Evolutionary conservation across 257 asterid genomes (phyloP).

Genomic region (Thymus mandschuricus): DNA sequence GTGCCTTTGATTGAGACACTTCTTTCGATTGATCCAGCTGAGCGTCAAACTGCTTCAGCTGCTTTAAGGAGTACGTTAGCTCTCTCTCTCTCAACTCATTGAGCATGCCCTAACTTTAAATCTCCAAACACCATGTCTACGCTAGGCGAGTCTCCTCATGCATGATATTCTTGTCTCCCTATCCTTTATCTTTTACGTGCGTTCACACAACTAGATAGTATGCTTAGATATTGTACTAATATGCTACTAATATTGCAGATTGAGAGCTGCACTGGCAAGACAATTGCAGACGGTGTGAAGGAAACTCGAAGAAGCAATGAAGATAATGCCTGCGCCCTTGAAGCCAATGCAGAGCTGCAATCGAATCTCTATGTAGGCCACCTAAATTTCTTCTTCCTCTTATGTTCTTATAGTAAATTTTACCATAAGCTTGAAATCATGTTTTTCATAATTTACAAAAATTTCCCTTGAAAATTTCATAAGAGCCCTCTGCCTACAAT

Average conservation of each 20-base stretch:
- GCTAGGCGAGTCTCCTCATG: too few species aligned
- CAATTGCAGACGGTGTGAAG: constrained; percentile 37
- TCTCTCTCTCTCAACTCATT: constrained; percentile 8
- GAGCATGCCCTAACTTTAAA: too few species aligned
- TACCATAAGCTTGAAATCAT: constrained; percentile 1
- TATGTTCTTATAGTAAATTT: too few species aligned
- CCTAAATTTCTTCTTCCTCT: constrained; percentile 16
- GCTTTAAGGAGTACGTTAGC: constrained; percentile 56
- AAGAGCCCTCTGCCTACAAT: too few species aligned
- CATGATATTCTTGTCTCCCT: too few species aligned
- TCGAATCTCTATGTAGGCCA: constrained; percentile 38
- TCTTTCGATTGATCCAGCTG: constrained; percentile 55
- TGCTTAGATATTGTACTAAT: too few species aligned
- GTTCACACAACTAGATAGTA: too few species aligned
- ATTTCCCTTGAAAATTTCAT: not conserved
- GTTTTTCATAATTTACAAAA: not conserved
- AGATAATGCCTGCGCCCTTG: constrained; percentile 41
- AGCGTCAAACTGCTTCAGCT: constrained; percentile 56
- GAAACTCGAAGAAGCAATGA: constrained; percentile 34
- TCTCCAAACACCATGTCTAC: not conserved
- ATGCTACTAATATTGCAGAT: constrained; percentile 23
- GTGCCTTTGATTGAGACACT: constrained; percentile 47
- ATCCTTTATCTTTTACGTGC: too few species aligned
- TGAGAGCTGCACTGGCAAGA: constrained; percentile 39
- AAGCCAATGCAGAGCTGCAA: constrained; percentile 46